Percentiles rank a stretch among this genome's conserved stretches.
Evolutionary conservation across 225 moss, liverwort and hornwort genomes (phyloP).

Genomic region (Pleurozium schreberi): DNA sequence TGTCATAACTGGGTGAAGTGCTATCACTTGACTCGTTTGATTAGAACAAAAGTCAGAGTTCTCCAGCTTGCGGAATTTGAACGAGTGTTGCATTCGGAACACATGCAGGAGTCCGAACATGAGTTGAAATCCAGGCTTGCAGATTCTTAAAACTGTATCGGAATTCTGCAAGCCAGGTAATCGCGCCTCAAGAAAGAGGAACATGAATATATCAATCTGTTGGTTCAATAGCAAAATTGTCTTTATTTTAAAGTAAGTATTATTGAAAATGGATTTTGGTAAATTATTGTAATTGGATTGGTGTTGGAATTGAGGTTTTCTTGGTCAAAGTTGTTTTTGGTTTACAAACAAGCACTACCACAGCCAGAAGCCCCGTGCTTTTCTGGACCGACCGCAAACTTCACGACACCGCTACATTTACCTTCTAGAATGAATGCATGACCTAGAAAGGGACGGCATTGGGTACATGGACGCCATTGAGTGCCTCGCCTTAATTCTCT

Average conservation of each 20-base stretch:
- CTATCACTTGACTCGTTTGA: neutral
- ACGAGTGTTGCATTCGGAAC: neutral
- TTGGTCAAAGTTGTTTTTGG: too few relatives aligned
- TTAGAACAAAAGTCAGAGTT: neutral
- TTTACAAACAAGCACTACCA: too few relatives aligned
- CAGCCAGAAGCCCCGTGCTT: too few relatives aligned
- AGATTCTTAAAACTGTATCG: neutral
- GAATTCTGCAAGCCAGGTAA: neutral
- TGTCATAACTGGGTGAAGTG: neutral
- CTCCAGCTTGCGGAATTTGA: neutral
- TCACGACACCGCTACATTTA: too few relatives aligned
- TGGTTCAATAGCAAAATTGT: accelerated
- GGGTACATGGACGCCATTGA: too few relatives aligned
- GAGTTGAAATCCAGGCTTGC: neutral
- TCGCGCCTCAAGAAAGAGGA: neutral
- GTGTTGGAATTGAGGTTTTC: too few relatives aligned
- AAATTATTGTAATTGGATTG: too few relatives aligned
- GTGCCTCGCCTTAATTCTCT: too few relatives aligned
- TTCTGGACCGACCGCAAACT: too few relatives aligned
- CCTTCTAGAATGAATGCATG: too few relatives aligned
- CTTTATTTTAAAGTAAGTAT: neutral
- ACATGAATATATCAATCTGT: neutral
- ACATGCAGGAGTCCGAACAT: neutral
- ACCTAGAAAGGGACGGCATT: too few relatives aligned
- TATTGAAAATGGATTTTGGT: too few relatives aligned